These are phyloP conservation scores for Ophiostoma sp. DNA, from an alignment of 2,329 filamentous ascomycete genomes.

Conservation along the genomic window DNA sequence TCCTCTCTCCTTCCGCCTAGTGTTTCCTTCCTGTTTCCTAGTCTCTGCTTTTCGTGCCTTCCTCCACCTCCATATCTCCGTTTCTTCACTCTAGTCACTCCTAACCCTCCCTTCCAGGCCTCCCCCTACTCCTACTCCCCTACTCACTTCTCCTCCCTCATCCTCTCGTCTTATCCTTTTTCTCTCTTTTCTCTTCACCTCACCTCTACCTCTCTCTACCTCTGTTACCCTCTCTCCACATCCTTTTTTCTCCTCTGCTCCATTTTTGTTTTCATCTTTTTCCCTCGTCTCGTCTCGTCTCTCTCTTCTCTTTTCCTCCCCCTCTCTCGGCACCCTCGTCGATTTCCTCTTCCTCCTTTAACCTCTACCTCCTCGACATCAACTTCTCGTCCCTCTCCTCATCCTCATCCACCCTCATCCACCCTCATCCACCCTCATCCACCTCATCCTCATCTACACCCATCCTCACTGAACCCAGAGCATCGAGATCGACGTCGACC, in stretches of 20 bases:
- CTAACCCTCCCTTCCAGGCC: background rate
- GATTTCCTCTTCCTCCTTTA: background rate
- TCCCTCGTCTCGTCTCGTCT: conserved; percentile 9
- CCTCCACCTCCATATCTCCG: background rate
- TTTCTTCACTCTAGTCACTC: background rate
- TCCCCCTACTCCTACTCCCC: background rate
- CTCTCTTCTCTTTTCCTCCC: conserved; percentile 6
- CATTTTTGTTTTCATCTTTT: conserved; percentile 12
- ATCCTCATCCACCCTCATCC: background rate
- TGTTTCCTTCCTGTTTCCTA: background rate
- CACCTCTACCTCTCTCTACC: conserved; percentile 8
- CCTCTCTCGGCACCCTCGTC: conserved; percentile 15
- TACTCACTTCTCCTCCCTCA: background rate
- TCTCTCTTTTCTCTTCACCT: conserved; percentile 4
- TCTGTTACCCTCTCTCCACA: background rate
- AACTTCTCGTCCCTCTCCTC: conserved; percentile 8
- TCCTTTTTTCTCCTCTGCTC: conserved; percentile 13
- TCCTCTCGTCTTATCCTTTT: background rate
- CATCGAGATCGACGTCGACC: conserved; percentile 29
- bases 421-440: conserved; percentile 15
- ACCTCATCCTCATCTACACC: conserved; percentile 10
- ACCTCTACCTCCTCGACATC: background rate
- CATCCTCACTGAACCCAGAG: conserved; percentile 6
- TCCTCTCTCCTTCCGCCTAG: too few relatives aligned
- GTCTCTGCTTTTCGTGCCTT: background rate